These are phyloP conservation scores for Fusarium nanum DNA, from an alignment of 2,329 filamentous ascomycete genomes.

Conservation along the genomic window DNA sequence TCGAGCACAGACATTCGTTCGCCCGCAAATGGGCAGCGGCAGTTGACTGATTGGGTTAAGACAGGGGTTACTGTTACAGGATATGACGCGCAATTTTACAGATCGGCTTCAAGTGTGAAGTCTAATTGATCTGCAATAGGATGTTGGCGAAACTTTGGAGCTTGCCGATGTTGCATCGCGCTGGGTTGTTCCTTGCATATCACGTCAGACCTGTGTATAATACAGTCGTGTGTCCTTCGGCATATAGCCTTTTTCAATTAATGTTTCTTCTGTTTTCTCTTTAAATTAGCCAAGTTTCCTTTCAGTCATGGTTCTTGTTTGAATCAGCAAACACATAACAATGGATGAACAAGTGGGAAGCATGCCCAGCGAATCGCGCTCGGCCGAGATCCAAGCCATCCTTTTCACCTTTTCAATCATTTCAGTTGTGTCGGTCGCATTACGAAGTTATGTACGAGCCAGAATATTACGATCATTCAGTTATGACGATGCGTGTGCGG, in stretches of 20 bases:
- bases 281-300: background rate
- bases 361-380: slow-evolving; percentile 6
- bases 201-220: background rate
- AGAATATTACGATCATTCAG: slow-evolving; percentile 18
- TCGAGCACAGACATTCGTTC: background rate
- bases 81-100: background rate
- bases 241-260: no score
- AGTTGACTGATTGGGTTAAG: background rate
- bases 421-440: slow-evolving; percentile 3
- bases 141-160: background rate
- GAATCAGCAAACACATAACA: background rate
- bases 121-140: background rate
- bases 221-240: no score
- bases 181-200: background rate
- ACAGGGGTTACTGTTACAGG: background rate
- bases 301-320: background rate
- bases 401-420: slow-evolving; percentile 11
- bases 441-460: slow-evolving; percentile 10
- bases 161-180: background rate
- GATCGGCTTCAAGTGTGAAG: background rate
- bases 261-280: no score
- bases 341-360: background rate
- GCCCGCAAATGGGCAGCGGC: background rate
- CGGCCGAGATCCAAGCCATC: slow-evolving; percentile 11
- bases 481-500: slow-evolving; percentile 22